Percentiles rank a stretch among this genome's conserved stretches.
Conservation (phyloP, 306 rosid species). For the Benincasa hispida region DNA sequence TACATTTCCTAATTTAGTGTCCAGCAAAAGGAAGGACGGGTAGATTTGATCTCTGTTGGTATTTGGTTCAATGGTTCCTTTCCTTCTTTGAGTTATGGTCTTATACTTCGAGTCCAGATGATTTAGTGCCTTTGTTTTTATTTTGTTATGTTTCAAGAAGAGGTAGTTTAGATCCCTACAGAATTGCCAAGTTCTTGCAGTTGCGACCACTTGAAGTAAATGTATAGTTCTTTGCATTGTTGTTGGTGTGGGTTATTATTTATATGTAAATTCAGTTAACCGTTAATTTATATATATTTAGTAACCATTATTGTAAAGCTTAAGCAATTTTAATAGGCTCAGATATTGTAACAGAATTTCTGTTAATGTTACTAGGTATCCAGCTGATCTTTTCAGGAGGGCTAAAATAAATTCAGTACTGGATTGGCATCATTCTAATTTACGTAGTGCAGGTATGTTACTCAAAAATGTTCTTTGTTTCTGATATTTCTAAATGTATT, state of each 20-base stretch:
- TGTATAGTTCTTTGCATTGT: background rate
- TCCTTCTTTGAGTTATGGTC: background rate
- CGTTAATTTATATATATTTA: background rate
- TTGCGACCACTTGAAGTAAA: background rate
- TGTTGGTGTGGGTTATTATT: background rate
- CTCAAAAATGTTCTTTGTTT: conserved; percentile 3
- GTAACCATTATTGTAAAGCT: background rate
- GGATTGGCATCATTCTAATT: conserved; percentile 84
- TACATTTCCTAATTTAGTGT: background rate
- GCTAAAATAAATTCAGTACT: conserved; percentile 67
- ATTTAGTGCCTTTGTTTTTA: background rate
- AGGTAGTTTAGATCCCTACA: background rate
- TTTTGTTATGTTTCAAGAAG: background rate
- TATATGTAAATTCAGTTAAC: background rate
- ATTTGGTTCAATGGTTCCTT: background rate
- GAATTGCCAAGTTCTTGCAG: background rate
- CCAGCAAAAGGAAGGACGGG: background rate
- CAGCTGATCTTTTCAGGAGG: conserved; percentile 70
- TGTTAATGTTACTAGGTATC: conserved; percentile 49
- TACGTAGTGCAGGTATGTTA: conserved; percentile 58
- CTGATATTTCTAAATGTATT: background rate
- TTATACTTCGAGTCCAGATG: background rate
- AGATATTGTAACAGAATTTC: background rate
- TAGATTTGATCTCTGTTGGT: background rate
- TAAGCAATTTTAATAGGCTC: background rate